Conservation (phyloP, 352 stramenopile species). For the Globisporangium solare region DNA sequence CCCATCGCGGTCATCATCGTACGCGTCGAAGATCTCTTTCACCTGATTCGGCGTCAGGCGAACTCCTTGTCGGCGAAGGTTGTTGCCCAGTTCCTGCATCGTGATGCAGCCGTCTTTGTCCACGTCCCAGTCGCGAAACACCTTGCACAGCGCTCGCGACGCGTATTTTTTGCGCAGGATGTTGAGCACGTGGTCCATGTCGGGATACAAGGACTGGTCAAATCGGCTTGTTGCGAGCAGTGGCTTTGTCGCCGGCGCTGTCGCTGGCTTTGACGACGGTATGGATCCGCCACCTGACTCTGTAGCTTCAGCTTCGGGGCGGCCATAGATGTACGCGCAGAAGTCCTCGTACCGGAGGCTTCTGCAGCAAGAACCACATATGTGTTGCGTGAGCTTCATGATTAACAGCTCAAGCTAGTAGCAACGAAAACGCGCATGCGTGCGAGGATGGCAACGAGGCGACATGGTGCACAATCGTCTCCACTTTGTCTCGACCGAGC, state of each 20-base stretch:
- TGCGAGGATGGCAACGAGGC: slow-evolving; percentile 22
- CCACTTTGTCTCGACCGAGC: slow-evolving; percentile 32
- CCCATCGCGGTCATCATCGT: slow-evolving; percentile 37
- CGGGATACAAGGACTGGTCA: slow-evolving; percentile 20
- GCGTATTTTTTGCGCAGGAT: slow-evolving; percentile 52
- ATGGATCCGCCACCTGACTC: neutral
- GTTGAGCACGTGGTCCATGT: slow-evolving; percentile 31
- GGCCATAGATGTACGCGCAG: slow-evolving; percentile 27
- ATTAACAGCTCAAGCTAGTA: neutral
- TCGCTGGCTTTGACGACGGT: neutral
- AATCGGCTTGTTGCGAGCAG: neutral
- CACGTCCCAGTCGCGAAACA: slow-evolving; percentile 57
- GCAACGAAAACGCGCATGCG: slow-evolving; percentile 1
- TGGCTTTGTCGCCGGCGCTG: neutral
- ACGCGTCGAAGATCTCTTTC: slow-evolving; percentile 33
- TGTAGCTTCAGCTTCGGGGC: neutral
- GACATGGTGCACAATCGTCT: slow-evolving; percentile 35
- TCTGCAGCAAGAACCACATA: slow-evolving; percentile 7
- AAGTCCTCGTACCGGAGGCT: slow-evolving; percentile 50
- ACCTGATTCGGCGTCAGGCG: slow-evolving; percentile 27
- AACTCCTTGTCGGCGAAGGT: slow-evolving; percentile 38
- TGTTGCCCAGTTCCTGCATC: slow-evolving; percentile 36
- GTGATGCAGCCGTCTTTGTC: slow-evolving; percentile 51
- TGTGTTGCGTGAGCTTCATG: no score
- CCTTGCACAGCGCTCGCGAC: slow-evolving; percentile 25